Base-by-base conservation (phyloP, 306 rosid species). In the Lathyrus tuberosus region DNA sequence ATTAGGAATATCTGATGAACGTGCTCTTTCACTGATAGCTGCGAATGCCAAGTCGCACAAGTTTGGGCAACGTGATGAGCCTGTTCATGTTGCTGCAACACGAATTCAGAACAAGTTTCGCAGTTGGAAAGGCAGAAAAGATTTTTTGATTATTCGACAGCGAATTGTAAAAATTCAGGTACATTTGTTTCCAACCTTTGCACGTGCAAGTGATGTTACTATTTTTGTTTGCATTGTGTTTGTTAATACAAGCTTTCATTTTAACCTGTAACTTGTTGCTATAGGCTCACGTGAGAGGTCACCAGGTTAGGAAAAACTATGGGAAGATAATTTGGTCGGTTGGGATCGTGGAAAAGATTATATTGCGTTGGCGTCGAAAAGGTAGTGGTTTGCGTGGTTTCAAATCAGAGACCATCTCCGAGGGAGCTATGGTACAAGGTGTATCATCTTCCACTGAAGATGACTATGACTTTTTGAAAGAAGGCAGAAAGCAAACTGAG, bases 271-370 rank as follows among this genome's bases (percentile, higher is more conserved):
- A 78, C 69, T 18, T 33, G 53, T 15, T 28, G 56, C 59, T 31
- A 78, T 71, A 89, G 96, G 98, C 98, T 71, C 95, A 86, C 64
- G 96, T 87, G 43, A 86, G 98, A 84, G 96, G 98, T 43, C 92
- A 89, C 80, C 98, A 92, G 84, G 95, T 87, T 38, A 84, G 98
- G 83, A 92, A 86, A 70, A 86, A 73, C 66, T 47, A 79, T 47
- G 77, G 77, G 56, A 87, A 86, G 84, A 78, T 92, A 46, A 42
- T 78, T 37, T 89, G 98, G 98, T 80, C 98, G 0, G 96, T 92
- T 20, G 96, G 98, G 75, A 89, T 92, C n/a, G 10, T 89, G 56
- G 98, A 89, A 81, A 92, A 92, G 80, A 67, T 88, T 65, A 86
- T 92, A 69, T 65, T 92, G 79, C 89, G 95, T 40, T 92, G 98